Evolutionary conservation across 1,284 basidiomycete genomes (phyloP).

Genomic region (Puccinia polysora): DNA sequence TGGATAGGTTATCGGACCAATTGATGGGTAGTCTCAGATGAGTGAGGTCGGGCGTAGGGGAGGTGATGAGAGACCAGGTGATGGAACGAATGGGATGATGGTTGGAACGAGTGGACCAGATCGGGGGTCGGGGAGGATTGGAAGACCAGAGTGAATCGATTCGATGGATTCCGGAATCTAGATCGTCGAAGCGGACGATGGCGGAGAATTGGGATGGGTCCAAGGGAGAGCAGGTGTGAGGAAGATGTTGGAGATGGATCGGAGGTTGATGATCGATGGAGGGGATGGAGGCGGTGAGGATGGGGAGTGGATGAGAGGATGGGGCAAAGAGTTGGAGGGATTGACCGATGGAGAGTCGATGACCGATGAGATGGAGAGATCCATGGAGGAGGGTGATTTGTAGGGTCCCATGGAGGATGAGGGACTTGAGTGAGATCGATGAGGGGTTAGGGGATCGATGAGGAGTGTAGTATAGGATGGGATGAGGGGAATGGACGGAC

Average conservation of each 20-base stretch:
- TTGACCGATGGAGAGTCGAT: too few species aligned
- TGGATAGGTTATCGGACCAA: slow-evolving; percentile 4
- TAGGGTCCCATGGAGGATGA: too few species aligned
- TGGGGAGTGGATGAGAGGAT: slow-evolving; percentile 25
- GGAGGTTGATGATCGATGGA: not conserved
- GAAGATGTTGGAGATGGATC: not conserved
- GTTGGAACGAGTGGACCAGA: too few species aligned
- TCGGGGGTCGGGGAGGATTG: slow-evolving; percentile 18
- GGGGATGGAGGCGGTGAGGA: slow-evolving; percentile 8
- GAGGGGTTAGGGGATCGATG: too few species aligned
- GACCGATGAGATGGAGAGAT: too few species aligned
- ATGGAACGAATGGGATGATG: too few species aligned
- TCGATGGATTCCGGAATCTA: slow-evolving; percentile 19
- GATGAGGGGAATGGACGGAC: too few species aligned
- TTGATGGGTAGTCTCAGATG: not conserved
- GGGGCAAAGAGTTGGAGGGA: slow-evolving; percentile 32
- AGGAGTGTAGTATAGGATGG: too few species aligned
- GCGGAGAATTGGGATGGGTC: slow-evolving; percentile 19
- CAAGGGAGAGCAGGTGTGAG: not conserved
- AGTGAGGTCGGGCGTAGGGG: too few species aligned
- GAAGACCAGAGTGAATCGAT: slow-evolving; percentile 30
- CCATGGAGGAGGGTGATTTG: too few species aligned
- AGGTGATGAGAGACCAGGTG: too few species aligned
- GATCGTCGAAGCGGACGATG: slow-evolving; percentile 21
- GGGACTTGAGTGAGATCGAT: too few species aligned